These are phyloP conservation scores for Colletotrichum falcatum DNA, from an alignment of 2,329 filamentous ascomycete species.

Conservation along the genomic window DNA sequence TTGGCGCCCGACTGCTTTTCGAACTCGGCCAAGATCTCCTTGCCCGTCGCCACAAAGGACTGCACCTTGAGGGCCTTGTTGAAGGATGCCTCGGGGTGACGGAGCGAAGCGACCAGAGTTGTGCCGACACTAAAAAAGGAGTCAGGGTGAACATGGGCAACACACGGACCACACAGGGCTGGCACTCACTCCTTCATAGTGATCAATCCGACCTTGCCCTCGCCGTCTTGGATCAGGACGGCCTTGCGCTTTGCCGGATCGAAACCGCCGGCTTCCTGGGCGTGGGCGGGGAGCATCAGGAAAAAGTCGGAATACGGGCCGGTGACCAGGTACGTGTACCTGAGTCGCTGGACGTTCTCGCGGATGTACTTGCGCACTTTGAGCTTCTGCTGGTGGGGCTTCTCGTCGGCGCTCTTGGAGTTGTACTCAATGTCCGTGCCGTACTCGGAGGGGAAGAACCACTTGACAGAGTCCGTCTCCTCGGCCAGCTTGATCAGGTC, in stretches of 20 bases:
- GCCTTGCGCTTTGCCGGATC: conserved; percentile 69
- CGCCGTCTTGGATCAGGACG: conserved; percentile 70
- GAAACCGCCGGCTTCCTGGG: conserved; percentile 65
- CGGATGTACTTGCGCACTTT: conserved; percentile 72
- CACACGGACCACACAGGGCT: too few relatives aligned
- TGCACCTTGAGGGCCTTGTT: conserved; percentile 74
- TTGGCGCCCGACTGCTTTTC: conserved; percentile 71
- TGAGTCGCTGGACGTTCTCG: conserved; percentile 63
- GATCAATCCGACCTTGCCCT: conserved; percentile 74
- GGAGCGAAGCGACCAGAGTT: conserved; percentile 71
- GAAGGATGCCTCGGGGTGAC: conserved; percentile 64
- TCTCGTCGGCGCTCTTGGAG: conserved; percentile 68
- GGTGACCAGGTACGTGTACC: conserved; percentile 76
- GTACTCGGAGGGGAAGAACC: conserved; percentile 77
- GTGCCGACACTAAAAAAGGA: conserved; percentile 68
- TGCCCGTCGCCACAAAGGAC: conserved; percentile 75
- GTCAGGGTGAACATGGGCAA: conserved; percentile 10
- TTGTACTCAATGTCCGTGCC: conserved; percentile 74
- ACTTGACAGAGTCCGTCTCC: conserved; percentile 63
- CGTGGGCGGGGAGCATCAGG: conserved; percentile 56
- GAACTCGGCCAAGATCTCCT: conserved; percentile 73
- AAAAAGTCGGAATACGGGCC: conserved; percentile 77
- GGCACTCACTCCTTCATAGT: conserved; percentile 75
- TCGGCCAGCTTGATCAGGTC: conserved; percentile 71
- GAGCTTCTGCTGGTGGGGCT: conserved; percentile 77